Evolutionary conservation across 768 basidiomycete species (phyloP).

Genomic region (Tremella mesenterica): DNA sequence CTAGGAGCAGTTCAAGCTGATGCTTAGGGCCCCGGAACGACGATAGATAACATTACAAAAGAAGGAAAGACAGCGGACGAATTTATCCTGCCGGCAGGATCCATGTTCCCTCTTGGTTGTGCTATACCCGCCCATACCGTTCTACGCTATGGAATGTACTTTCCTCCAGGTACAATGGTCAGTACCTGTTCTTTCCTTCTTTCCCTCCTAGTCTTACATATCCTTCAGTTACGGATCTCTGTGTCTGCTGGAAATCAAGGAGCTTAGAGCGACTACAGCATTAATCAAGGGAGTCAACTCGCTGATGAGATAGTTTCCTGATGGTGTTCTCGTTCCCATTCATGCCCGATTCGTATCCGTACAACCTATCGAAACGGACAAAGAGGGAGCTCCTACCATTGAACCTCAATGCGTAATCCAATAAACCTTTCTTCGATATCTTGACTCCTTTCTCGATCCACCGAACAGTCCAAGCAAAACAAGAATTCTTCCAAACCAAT

Average conservation of each 20-base stretch:
- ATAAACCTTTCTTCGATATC: no score
- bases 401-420: no score
- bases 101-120: constrained; percentile 37
- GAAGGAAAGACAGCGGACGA: constrained; percentile 23
- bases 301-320: constrained; percentile 19
- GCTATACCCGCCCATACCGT: constrained; percentile 15
- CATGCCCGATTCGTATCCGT: constrained; percentile 38
- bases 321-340: constrained; percentile 37
- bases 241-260: not conserved
- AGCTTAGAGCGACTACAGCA: not conserved
- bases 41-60: constrained; percentile 25
- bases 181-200: constrained; percentile 1
- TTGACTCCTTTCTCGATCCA: no score
- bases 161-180: constrained; percentile 39
- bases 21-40: constrained; percentile 23
- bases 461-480: no score
- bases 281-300: no score
- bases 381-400: no score
- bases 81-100: constrained; percentile 34
- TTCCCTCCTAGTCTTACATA: not conserved
- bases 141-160: constrained; percentile 25
- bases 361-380: no score
- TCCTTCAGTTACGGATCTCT: not conserved
- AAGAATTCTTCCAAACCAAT: no score
- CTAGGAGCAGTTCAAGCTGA: not conserved